Base-by-base conservation (phyloP, 495 filamentous ascomycete genomes). In the Penicillium herquei region DNA sequence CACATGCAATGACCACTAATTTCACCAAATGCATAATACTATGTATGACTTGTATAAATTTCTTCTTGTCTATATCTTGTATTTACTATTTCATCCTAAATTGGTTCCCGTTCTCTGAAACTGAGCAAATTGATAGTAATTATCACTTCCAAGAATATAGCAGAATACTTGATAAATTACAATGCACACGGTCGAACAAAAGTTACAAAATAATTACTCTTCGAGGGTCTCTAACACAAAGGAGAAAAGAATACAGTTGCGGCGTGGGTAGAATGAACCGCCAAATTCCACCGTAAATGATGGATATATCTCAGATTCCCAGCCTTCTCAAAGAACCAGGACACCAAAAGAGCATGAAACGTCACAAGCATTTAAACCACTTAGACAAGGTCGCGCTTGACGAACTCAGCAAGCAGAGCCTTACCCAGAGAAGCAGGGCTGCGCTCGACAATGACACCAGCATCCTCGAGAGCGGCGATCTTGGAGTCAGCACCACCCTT, bases 401-500 rank as follows among this genome's bases (percentile, higher is more conserved):
- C 89, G 71, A 99, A 99, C 78, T 98, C 90, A 47, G 87, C 88
- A 64, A 92, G 88, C 68, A 99, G 78, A 49, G 91, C 86, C 84
- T 96, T 96, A 61, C 94, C 94, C 51, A 99, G 81, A 49, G 80
- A 69, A 58, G 94, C 94, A 62, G 94, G 94, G 69, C 91, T 96
- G 69, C 94, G 84, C 85, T 98, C 94, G 39, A 99, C 94, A 66
- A 96, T 81, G 55, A 97, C 94, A 70, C 94, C 94, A 49, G 95
- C 95, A 59, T 82, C 82, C 78, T 98, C 89, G 34, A 99, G 84
- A 54, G 94, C 94, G 64, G 84, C 75, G 74, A 99, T 99, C 86
- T 99, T 99, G 58, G 90, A 95, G 76, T 97, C 89, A 51, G 94
- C 94, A 68, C 89, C 94, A 68, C 94, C 94, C 84, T 96, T 97